Evolutionary conservation across 108 stramenopile species (phyloP).

Genomic region (Mediolabrus comicus): DNA sequence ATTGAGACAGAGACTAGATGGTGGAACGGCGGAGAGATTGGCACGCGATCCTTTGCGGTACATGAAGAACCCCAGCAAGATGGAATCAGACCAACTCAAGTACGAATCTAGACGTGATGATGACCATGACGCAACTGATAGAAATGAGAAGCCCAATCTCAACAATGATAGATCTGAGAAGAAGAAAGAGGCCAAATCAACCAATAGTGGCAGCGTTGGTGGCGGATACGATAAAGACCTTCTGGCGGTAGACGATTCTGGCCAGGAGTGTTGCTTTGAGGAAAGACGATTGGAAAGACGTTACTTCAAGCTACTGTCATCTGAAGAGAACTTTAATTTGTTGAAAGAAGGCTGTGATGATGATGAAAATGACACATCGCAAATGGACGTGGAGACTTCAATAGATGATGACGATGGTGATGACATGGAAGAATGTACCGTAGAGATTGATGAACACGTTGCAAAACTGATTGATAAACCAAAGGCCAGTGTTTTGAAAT

Average conservation of each 20-base stretch:
- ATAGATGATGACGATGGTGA: conserved; percentile 33
- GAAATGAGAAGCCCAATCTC: not conserved
- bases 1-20: conserved; percentile 66
- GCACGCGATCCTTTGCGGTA: conserved; percentile 74
- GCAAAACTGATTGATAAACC: not conserved
- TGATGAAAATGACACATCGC: conserved; percentile 32
- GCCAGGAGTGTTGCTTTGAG: conserved; percentile 76
- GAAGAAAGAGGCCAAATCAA: not conserved
- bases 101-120: conserved; percentile 25
- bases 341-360: conserved; percentile 23
- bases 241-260: conserved; percentile 39
- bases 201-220: not conserved
- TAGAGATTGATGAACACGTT: not conserved
- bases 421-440: conserved; percentile 22
- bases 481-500: conserved; percentile 20
- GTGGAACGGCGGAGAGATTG: conserved; percentile 70
- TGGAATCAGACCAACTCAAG: conserved; percentile 46
- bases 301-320: conserved; percentile 43
- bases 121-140: not conserved
- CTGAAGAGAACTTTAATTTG: conserved; percentile 58
- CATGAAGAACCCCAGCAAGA: conserved; percentile 60
- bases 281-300: conserved; percentile 50
- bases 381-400: conserved; percentile 63
- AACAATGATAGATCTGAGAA: not conserved
- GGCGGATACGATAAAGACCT: conserved; percentile 58